Evolutionary conservation across 225 moss, liverwort and hornwort species (phyloP).

Genomic region (Pseudisothecium myosuroides): DNA sequence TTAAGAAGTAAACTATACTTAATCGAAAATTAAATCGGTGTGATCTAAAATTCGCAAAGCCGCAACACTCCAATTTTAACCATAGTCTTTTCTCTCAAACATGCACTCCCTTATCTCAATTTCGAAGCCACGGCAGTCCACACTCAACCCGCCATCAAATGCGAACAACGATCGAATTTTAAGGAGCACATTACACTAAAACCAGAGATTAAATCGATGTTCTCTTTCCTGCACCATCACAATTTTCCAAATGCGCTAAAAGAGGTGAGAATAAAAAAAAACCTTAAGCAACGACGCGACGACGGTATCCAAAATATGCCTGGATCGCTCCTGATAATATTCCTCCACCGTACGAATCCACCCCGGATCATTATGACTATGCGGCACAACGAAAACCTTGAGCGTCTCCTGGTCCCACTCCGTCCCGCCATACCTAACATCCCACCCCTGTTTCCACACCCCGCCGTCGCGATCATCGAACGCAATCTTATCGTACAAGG

Average conservation of each 20-base stretch:
- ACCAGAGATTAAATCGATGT: neutral
- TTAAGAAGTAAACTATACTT: neutral
- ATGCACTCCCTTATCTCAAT: neutral
- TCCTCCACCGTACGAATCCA: constrained; percentile 98
- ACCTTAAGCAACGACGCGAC: constrained; percentile 85
- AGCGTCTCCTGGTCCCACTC: constrained; percentile 81
- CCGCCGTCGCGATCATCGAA: constrained; percentile 89
- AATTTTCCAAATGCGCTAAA: neutral
- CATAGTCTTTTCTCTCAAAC: neutral
- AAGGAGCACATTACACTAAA: neutral
- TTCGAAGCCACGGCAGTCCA: neutral
- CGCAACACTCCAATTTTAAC: neutral
- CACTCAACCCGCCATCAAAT: neutral
- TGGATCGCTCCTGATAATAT: constrained; percentile 75
- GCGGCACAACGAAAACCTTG: constrained; percentile 89
- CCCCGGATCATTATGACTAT: constrained; percentile 94
- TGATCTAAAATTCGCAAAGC: neutral
- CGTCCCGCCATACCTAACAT: constrained; percentile 54
- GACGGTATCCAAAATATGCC: constrained; percentile 65
- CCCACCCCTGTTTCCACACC: constrained; percentile 97
- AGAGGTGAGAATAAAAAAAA: neutral
- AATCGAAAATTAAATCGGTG: neutral
- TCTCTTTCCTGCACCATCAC: neutral
- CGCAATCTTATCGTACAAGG: constrained; percentile 68
- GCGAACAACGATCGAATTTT: neutral